These are phyloP conservation scores for Diphasiastrum complanatum DNA, from an alignment of 83 land plant genomes.

Conservation along the genomic window DNA sequence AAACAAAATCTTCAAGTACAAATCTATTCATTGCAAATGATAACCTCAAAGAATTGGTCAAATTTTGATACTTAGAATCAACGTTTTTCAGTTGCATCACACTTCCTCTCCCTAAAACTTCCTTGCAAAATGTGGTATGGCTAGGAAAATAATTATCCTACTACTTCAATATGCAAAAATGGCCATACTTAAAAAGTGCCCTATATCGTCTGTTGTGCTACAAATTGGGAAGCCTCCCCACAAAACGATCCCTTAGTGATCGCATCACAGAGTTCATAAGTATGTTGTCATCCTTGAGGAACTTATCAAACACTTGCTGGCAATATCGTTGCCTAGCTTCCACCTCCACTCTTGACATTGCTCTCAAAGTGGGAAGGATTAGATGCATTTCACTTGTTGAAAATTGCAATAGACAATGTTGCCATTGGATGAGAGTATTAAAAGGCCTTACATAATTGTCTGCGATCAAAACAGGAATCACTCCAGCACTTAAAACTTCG, in stretches of 20 bases:
- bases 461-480: constrained; percentile 20
- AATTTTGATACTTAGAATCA: too few relatives aligned
- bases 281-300: constrained; percentile 21
- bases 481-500: constrained; percentile 22
- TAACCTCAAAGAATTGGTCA: too few relatives aligned
- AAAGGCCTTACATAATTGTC: constrained; percentile 24
- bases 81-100: too few relatives aligned
- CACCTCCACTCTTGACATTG: constrained; percentile 11
- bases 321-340: constrained; percentile 15
- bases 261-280: constrained; percentile 13
- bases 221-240: constrained; percentile 21
- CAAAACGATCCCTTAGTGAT: constrained; percentile 9
- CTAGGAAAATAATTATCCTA: too few relatives aligned
- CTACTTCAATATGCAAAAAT: too few relatives aligned
- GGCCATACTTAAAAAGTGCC: too few relatives aligned
- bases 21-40: too few relatives aligned
- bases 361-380: constrained; percentile 17
- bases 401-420: constrained; percentile 15
- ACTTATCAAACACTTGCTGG: background rate
- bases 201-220: too few relatives aligned
- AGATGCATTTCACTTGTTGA: constrained; percentile 19
- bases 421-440: constrained; percentile 24
- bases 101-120: too few relatives aligned
- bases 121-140: too few relatives aligned
- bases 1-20: too few relatives aligned